Base-by-base conservation (phyloP, 2,329 filamentous ascomycete genomes). In the Cercospora sp. region DNA sequence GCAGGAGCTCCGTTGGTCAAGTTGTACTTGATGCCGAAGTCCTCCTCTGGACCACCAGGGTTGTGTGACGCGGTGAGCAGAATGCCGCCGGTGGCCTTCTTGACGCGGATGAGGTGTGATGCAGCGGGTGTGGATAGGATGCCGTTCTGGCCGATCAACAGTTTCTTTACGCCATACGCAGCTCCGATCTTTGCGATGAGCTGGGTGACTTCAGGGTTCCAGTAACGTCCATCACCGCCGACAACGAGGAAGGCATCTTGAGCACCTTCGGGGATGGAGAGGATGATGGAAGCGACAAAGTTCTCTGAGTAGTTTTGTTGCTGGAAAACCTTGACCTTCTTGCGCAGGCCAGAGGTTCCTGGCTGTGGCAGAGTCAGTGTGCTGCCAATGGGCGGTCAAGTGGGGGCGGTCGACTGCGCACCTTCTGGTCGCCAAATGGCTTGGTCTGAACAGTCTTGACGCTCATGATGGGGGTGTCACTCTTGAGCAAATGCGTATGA, bases 11-110 rank as follows among this genome's bases (percentile, higher is more conserved):
- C 95, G 78, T 99, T 98, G 80, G 93, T 86, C 68, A 99, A 86
- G 86, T 99, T 99, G 88, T 99, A 99, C 85, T 99, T 99, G 89
- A 99, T 99, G 75, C 95, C 95, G 77, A 99, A 99, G 83, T 99
- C 95, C 80, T 95, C 91, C 75, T 88, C 91, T 70, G 95, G 95
- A 94, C 94, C 95, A 81, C 95, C 95, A 69, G 95, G 94, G 84
- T 99, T 99, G 86, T 99, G 95, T 80, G 93, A 97, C 75, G 95
- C 95, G 71, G 95, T 99, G 82, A 99, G 85, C 69, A 99, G 86
- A 77, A 99, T 99, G 79, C 95, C 95, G 78, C 95, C 95, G 18
- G 95, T 99, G 68, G 95, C 95, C 82, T 95, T 92, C 78, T 92
- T 89, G 84, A 97, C 94, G 76, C 95, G 90, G 79, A 99, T 99